These are phyloP conservation scores for Picochlorum costavermella DNA, from an alignment of 139 green algal genomes.

Conservation along the genomic window DNA sequence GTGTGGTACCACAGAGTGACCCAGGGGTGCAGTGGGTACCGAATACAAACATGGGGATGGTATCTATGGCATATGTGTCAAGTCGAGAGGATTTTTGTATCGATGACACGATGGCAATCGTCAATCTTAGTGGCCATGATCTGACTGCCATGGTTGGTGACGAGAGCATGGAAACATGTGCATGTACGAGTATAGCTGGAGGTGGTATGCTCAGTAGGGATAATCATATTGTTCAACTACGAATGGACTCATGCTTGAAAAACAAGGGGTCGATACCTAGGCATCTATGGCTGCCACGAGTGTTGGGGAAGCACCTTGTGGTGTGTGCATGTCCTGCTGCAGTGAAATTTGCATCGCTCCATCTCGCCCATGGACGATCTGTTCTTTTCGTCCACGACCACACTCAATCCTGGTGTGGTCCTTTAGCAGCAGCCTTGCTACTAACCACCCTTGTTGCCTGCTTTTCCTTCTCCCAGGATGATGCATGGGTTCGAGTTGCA, in stretches of 20 bases:
- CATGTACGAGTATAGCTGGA: neutral
- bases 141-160: neutral
- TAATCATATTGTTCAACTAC: neutral
- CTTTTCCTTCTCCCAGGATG: no score
- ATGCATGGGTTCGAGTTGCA: no score
- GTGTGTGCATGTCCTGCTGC: slow-evolving; percentile 21
- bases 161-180: neutral
- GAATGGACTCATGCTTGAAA: neutral
- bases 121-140: neutral
- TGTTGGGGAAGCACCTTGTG: slow-evolving; percentile 19
- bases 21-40: no score
- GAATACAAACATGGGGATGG: no score
- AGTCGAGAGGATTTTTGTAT: no score
- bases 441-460: no score
- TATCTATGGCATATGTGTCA: no score
- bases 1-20: neutral
- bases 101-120: neutral
- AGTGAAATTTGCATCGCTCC: slow-evolving; percentile 35
- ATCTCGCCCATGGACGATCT: slow-evolving; percentile 4
- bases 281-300: no score
- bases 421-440: neutral
- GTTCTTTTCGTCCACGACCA: neutral
- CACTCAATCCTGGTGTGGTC: neutral
- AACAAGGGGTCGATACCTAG: neutral
- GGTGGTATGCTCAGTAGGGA: neutral